Conservation (phyloP, 805 yeast genomes). For the Wickerhamiella bombiphila region DNA sequence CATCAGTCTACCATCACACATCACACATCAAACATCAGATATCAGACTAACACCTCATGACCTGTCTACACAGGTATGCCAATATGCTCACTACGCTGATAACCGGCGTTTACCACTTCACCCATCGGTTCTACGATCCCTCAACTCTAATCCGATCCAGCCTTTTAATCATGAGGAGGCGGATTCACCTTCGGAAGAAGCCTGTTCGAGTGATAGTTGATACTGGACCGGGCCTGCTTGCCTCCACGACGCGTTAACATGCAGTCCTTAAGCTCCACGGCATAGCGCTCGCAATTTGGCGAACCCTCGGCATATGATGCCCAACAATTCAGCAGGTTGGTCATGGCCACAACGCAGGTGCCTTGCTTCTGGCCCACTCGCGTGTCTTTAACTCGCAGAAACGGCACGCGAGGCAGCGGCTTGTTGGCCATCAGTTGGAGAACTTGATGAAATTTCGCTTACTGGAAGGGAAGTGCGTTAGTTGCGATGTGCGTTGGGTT, state of each 20-base stretch:
- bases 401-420: constrained; percentile 13
- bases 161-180: constrained; percentile 32
- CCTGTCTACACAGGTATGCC: too few species aligned
- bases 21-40: too few species aligned
- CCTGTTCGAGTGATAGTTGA: constrained; percentile 35
- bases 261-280: constrained; percentile 51
- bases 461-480: too few species aligned
- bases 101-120: too few species aligned
- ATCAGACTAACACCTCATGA: too few species aligned
- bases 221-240: constrained; percentile 14
- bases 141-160: too few species aligned
- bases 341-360: constrained; percentile 69
- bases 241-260: constrained; percentile 31
- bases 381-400: constrained; percentile 12
- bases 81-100: too few species aligned
- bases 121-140: too few species aligned
- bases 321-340: constrained; percentile 85
- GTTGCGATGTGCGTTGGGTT: too few species aligned
- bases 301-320: constrained; percentile 85
- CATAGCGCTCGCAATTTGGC: constrained; percentile 42
- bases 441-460: too few species aligned
- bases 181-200: constrained; percentile 27
- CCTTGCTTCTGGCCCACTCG: constrained; percentile 12
- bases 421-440: constrained; percentile 8
- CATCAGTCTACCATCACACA: too few species aligned